A percentile compares a stretch with the other conserved stretches of the same genome.
Evolutionary conservation across 306 rosid species (phyloP).

Genomic region (Glycyrrhiza uralensis): DNA sequence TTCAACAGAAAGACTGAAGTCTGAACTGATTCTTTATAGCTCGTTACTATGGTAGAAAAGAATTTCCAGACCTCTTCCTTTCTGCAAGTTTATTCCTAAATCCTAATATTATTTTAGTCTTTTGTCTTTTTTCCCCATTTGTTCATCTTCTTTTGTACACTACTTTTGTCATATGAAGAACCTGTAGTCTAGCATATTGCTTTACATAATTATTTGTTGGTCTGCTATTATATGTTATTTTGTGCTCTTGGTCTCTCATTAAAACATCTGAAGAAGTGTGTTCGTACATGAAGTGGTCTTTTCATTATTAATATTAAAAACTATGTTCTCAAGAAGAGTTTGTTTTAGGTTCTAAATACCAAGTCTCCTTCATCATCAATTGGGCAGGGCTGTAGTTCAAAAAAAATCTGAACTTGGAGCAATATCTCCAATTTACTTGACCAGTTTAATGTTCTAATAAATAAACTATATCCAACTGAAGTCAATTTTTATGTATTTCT

Average conservation of each 20-base stretch:
- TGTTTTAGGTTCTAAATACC: constrained; percentile 4
- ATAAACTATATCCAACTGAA: background rate
- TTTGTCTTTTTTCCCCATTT: background rate
- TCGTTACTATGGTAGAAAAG: background rate
- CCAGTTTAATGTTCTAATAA: background rate
- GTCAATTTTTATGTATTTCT: background rate
- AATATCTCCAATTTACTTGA: background rate
- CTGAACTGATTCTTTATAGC: background rate
- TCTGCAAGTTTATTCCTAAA: constrained; percentile 4
- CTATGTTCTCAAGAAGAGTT: background rate
- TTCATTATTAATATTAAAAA: background rate
- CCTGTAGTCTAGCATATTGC: background rate
- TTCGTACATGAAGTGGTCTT: constrained; percentile 10
- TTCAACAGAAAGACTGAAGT: background rate
- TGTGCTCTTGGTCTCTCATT: background rate
- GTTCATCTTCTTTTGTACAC: background rate
- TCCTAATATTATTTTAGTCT: too few relatives aligned
- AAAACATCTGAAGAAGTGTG: background rate
- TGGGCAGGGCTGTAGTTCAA: constrained; percentile 13
- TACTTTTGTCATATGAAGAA: background rate
- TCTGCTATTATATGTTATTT: background rate
- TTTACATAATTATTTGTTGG: background rate
- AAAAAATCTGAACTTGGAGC: background rate
- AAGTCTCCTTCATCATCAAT: background rate
- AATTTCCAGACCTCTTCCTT: background rate